Evolutionary conservation across 202 grass and related monocot species (phyloP), one percentile per base, ranked within the genome.

Genomic region (Cymbopogon flexuosus): DNA sequence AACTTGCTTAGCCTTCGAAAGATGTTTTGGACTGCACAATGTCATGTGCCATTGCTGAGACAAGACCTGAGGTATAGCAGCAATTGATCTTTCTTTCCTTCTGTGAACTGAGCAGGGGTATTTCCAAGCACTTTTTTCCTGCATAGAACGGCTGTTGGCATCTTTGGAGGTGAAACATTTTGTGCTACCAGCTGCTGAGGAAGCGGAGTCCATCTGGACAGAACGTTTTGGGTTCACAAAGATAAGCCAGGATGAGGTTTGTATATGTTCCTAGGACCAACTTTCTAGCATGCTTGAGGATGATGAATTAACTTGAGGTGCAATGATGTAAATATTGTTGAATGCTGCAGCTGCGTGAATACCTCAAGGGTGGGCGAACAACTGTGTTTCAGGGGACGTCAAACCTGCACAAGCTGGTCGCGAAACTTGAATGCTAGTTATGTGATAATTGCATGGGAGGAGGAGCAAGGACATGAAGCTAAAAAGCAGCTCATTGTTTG

Each of bases 121-220:
- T 78, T 98, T 98, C 81, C 92, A 91, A 40, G 83, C 75, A 29
- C 87, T 98, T 16, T 94, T 88, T 67, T 47, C 61, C 14, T 89
- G 88, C 86, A 89, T 98, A 16, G 92, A 92, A 85, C 83, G 68
- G n/a, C 16, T 94, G 76, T 79, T 98, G 84, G 64, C 58, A 22
- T 87, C 69, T 41, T 86, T 98, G 27, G 72, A 88, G 72, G 95
- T 98, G 69, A 94, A 93, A 68, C 88, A 98, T 79, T 98, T 98
- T 79, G 70, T 98, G 36, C 84, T 98, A 18, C 95, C 95, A 22
- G 88, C 95, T 16, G 95, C 95, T 40, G 84, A 94, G 10, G 95
- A 93, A 85, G 89, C 95, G 0, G 89, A 86, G 63, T 87, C 88
- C 41, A 94, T 94, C 58, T 98, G 95, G 95, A 98, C 92, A 33